Percentiles rank a stretch among this genome's conserved stretches.
phyloP scores from a whole-genome alignment of 441 rosid genomes.

The Corymbia calophylla region DNA sequence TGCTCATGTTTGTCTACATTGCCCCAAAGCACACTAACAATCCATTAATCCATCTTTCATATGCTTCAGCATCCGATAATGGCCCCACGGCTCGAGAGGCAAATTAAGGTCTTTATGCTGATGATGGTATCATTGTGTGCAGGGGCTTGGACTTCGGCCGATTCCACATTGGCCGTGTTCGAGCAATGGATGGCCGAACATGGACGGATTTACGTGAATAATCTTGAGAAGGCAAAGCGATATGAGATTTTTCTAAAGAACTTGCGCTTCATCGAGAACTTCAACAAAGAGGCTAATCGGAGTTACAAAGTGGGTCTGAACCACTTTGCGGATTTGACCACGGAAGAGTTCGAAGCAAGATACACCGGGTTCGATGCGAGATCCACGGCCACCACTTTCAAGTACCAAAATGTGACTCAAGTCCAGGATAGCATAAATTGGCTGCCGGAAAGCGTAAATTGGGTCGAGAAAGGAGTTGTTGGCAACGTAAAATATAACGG shows the following conservation, averaged over 20 bases:
- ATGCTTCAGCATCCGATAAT: background rate
- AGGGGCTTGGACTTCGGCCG: background rate
- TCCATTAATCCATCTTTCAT: background rate
- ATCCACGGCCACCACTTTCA: background rate
- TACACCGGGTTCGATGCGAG: slow-evolving; percentile 4
- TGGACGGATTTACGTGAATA: slow-evolving; percentile 21
- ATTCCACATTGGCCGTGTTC: background rate
- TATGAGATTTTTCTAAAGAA: slow-evolving; percentile 24
- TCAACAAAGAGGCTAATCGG: slow-evolving; percentile 4
- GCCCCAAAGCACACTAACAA: background rate
- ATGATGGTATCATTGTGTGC: background rate
- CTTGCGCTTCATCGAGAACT: slow-evolving; percentile 17
- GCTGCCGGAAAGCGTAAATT: background rate
- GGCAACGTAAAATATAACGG: background rate
- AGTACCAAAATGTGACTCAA: slow-evolving; percentile 14
- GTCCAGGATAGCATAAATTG: background rate
- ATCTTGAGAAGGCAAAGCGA: slow-evolving; percentile 27
- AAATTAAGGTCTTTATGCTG: background rate
- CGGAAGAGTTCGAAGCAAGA: slow-evolving; percentile 20
- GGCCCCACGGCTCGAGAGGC: background rate
- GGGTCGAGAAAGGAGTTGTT: background rate
- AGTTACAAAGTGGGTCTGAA: slow-evolving; percentile 28
- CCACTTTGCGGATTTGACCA: slow-evolving; percentile 20
- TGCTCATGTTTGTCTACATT: background rate
- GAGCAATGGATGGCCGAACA: slow-evolving; percentile 30